Percentiles rank a stretch among this genome's conserved stretches.
These are phyloP conservation scores for Aspergillus neotritici DNA, from an alignment of 2,329 filamentous ascomycete species.

Conservation along the genomic window DNA sequence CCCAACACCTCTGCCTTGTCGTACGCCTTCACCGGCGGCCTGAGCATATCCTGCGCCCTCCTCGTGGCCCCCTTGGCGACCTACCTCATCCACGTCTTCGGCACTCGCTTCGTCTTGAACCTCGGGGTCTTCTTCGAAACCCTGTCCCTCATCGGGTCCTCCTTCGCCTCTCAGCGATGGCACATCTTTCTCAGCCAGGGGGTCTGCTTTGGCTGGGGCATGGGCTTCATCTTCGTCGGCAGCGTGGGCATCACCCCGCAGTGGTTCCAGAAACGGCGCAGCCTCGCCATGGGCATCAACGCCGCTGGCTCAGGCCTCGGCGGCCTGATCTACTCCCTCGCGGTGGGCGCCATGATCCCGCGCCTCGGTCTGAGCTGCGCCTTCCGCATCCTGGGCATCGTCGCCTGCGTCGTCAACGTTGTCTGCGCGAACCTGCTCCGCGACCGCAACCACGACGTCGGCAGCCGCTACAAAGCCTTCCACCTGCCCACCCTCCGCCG, in stretches of 20 bases:
- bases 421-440: constrained; percentile 50
- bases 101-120: constrained; percentile 51
- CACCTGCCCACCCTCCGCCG: constrained; percentile 49
- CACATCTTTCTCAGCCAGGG: constrained; percentile 58
- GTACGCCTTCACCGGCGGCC: constrained; percentile 57
- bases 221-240: constrained; percentile 58
- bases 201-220: constrained; percentile 57
- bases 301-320: constrained; percentile 56
- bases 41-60: constrained; percentile 55
- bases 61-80: constrained; percentile 55
- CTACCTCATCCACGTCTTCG: constrained; percentile 47
- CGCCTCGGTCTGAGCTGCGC: constrained; percentile 54
- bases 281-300: constrained; percentile 56
- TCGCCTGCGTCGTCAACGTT: constrained; percentile 50
- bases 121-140: constrained; percentile 53
- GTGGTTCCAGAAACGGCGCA: constrained; percentile 56
- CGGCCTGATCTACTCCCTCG: constrained; percentile 55
- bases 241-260: constrained; percentile 53
- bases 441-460: constrained; percentile 55
- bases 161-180: constrained; percentile 53
- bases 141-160: constrained; percentile 50
- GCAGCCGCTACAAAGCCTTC: constrained; percentile 48
- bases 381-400: constrained; percentile 55
- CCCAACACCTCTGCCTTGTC: constrained; percentile 50
- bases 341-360: constrained; percentile 53